Percentiles rank a stretch among this genome's conserved stretches.
Evolutionary conservation across 1,284 basidiomycete species (phyloP).

Genomic region (Melampsora larici-populina): DNA sequence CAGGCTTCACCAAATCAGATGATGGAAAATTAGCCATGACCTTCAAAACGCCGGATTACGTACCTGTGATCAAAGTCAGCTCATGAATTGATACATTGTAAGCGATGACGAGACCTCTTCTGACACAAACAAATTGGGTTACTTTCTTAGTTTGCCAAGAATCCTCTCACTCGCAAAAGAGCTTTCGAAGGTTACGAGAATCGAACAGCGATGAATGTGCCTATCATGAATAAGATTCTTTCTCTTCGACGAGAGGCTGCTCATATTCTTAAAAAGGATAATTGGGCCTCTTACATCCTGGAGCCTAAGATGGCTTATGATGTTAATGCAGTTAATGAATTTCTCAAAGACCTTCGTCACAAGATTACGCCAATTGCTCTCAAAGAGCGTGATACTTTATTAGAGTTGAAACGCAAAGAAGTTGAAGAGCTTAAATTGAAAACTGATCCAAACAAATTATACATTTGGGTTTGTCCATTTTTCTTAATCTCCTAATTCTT

Average conservation of each 20-base stretch:
- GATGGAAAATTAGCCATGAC: constrained; percentile 56
- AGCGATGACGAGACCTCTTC: constrained; percentile 13
- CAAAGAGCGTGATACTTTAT: constrained; percentile 65
- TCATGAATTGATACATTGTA: neutral
- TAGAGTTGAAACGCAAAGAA: constrained; percentile 70
- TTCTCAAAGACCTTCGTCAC: constrained; percentile 68
- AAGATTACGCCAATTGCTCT: constrained; percentile 69
- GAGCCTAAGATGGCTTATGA: constrained; percentile 80
- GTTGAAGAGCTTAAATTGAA: constrained; percentile 62
- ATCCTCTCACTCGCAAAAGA: constrained; percentile 64
- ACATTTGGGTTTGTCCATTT: constrained; percentile 65
- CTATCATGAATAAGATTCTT: constrained; percentile 65
- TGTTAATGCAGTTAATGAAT: constrained; percentile 62
- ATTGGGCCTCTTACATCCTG: constrained; percentile 74
- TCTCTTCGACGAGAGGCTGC: constrained; percentile 68
- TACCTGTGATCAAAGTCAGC: constrained; percentile 62
- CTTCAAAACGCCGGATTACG: constrained; percentile 70
- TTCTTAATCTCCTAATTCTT: constrained; percentile 41
- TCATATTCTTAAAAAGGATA: constrained; percentile 66
- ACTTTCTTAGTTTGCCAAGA: constrained; percentile 68
- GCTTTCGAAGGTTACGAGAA: constrained; percentile 67
- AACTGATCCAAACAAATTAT: constrained; percentile 66
- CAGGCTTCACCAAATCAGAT: constrained; percentile 63
- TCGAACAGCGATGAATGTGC: constrained; percentile 66
- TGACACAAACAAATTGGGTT: constrained; percentile 7